Conservation (phyloP, 805 yeast species). For the Monosporozyma solicola region DNA sequence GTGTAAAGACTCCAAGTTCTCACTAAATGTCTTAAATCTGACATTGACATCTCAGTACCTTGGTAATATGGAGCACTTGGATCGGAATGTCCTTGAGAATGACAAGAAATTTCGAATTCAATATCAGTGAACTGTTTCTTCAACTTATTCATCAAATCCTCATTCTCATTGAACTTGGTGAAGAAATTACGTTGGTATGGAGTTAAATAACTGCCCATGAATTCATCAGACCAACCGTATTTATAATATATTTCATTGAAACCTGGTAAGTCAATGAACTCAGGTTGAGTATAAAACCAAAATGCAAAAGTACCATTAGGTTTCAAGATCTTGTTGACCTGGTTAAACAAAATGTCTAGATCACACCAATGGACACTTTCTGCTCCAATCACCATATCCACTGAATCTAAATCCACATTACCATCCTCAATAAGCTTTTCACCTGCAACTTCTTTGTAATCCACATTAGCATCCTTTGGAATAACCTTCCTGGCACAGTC, state of each 20-base stretch:
- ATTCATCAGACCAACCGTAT: slow-evolving; percentile 41
- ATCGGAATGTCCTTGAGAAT: not conserved
- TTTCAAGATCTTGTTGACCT: slow-evolving; percentile 41
- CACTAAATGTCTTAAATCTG: slow-evolving; percentile 42
- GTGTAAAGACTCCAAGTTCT: slow-evolving; percentile 62
- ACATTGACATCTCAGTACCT: slow-evolving; percentile 33
- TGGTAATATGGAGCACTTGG: slow-evolving; percentile 27
- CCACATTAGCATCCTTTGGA: not conserved
- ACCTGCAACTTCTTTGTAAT: slow-evolving; percentile 2
- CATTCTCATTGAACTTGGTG: slow-evolving; percentile 9
- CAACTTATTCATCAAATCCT: slow-evolving; percentile 11
- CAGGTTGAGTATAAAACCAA: slow-evolving; percentile 68
- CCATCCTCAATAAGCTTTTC: slow-evolving; percentile 5
- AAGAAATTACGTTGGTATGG: slow-evolving; percentile 50
- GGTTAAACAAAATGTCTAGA: slow-evolving; percentile 40
- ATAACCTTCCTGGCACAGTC: slow-evolving; percentile 27
- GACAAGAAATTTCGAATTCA: slow-evolving; percentile 20
- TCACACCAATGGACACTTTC: slow-evolving; percentile 76
- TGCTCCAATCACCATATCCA: slow-evolving; percentile 57
- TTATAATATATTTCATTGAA: slow-evolving; percentile 44
- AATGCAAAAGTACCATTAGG: slow-evolving; percentile 57
- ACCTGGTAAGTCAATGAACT: slow-evolving; percentile 43
- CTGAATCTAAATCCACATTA: slow-evolving; percentile 21
- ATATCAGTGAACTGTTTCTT: slow-evolving; percentile 35
- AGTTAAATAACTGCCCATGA: slow-evolving; percentile 63